Percentiles rank a stretch among this genome's conserved stretches.
Conservation (phyloP, 1,284 basidiomycete genomes). For the Malassezia sp. region DNA sequence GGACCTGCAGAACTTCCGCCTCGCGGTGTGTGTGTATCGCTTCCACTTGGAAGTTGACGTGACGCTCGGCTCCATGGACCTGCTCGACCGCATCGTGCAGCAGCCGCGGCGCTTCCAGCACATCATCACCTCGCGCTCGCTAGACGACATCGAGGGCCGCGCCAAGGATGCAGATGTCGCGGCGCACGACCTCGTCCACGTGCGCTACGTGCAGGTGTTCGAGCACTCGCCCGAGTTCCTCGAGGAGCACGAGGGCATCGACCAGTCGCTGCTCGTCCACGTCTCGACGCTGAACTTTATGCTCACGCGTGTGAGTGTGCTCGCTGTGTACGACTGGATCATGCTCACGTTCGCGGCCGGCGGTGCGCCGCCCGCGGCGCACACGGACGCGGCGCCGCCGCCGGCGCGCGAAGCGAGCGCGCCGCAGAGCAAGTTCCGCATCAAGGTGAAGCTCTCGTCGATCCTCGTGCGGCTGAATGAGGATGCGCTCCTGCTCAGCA, state of each 20-base stretch:
- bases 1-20: constrained; percentile 62
- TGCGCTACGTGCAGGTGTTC: constrained; percentile 72
- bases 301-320: constrained; percentile 78
- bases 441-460: constrained; percentile 74
- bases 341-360: constrained; percentile 56
- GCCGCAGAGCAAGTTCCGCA: constrained; percentile 56
- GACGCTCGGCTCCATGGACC: constrained; percentile 57
- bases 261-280: constrained; percentile 75
- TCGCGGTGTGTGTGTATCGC: constrained; percentile 34
- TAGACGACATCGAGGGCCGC: neutral
- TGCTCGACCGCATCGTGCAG: constrained; percentile 57
- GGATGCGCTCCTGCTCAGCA: constrained; percentile 62
- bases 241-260: constrained; percentile 70
- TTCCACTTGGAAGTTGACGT: constrained; percentile 75
- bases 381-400: constrained; percentile 9
- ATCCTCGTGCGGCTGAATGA: constrained; percentile 77
- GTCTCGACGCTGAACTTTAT: constrained; percentile 87
- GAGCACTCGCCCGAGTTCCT: constrained; percentile 68
- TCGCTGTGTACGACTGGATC: constrained; percentile 89
- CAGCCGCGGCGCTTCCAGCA: constrained; percentile 51
- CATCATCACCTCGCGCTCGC: constrained; percentile 60
- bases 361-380: neutral
- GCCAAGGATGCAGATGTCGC: constrained; percentile 2
- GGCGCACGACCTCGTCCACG: constrained; percentile 60
- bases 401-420: neutral